These are phyloP conservation scores for Acanthamoeba lenticulata DNA, from an alignment of 208 protist species.

Conservation along the genomic window DNA sequence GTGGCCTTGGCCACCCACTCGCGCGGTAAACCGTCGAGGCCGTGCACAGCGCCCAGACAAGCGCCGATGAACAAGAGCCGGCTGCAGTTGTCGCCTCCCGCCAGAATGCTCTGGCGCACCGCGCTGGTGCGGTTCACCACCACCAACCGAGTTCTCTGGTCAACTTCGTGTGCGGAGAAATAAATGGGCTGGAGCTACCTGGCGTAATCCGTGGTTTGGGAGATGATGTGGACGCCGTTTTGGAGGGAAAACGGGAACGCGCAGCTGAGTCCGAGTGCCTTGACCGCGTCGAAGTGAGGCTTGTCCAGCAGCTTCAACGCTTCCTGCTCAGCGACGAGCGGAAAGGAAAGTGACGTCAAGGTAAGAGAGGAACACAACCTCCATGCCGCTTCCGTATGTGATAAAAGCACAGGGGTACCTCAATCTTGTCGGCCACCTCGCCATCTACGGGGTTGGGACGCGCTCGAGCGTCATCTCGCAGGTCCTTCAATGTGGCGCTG, in stretches of 20 bases:
- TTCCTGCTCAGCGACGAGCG: background rate
- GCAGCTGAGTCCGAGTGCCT: background rate
- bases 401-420: background rate
- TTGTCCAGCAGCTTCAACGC: background rate
- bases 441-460: background rate
- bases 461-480: background rate
- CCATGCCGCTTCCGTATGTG: too few relatives aligned
- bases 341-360: background rate
- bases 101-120: background rate
- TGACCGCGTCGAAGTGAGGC: background rate
- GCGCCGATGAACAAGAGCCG: slow-evolving; percentile 18
- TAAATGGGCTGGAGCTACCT: too few relatives aligned
- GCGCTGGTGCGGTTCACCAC: background rate
- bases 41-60: background rate
- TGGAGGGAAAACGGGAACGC: background rate
- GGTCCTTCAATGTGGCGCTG: background rate
- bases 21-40: background rate
- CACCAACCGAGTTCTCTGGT: too few relatives aligned
- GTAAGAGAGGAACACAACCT: too few relatives aligned
- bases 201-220: background rate
- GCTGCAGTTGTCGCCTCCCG: slow-evolving; percentile 25
- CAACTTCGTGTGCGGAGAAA: too few relatives aligned
- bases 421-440: background rate
- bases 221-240: slow-evolving; percentile 5
- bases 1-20: background rate